A percentile compares a stretch with the other conserved stretches of the same genome.
These are phyloP conservation scores for Lasiodiplodia hormozganensis DNA, from an alignment of 2,329 filamentous ascomycete genomes.

Conservation along the genomic window DNA sequence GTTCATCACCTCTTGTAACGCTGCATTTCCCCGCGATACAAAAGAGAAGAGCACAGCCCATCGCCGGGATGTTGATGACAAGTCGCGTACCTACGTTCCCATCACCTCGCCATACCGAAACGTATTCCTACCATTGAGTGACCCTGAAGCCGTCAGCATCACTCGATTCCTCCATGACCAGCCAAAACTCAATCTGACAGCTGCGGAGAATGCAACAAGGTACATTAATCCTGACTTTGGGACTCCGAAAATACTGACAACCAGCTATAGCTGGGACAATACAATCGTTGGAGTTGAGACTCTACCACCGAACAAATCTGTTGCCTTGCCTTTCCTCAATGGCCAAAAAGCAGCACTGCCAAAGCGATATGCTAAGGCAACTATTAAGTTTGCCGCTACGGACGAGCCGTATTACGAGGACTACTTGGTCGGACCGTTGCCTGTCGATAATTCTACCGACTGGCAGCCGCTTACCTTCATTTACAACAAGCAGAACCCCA, in stretches of 20 bases:
- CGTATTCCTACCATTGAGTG: background rate
- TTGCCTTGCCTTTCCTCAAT: background rate
- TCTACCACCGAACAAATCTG: background rate
- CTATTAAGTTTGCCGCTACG: background rate
- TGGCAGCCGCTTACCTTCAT: conserved; percentile 40
- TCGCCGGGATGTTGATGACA: background rate
- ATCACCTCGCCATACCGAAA: background rate
- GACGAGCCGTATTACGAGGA: conserved; percentile 48
- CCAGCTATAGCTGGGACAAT: background rate
- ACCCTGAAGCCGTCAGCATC: background rate
- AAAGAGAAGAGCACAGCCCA: background rate
- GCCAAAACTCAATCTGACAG: background rate
- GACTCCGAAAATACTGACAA: background rate
- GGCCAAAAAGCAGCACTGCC: background rate
- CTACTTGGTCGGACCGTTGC: conserved; percentile 59
- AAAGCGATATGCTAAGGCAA: background rate
- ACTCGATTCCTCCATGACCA: background rate
- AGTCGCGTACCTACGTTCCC: background rate
- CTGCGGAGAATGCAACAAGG: background rate
- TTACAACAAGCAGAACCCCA: conserved; percentile 42
- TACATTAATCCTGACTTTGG: background rate
- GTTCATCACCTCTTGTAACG: background rate
- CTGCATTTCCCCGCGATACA: background rate
- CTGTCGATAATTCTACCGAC: conserved; percentile 49
- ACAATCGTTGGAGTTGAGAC: background rate